Evolutionary conservation across 139 green algal genomes (phyloP), one percentile per base, ranked within the genome.

Genomic region (Ettlia oleoabundans): DNA sequence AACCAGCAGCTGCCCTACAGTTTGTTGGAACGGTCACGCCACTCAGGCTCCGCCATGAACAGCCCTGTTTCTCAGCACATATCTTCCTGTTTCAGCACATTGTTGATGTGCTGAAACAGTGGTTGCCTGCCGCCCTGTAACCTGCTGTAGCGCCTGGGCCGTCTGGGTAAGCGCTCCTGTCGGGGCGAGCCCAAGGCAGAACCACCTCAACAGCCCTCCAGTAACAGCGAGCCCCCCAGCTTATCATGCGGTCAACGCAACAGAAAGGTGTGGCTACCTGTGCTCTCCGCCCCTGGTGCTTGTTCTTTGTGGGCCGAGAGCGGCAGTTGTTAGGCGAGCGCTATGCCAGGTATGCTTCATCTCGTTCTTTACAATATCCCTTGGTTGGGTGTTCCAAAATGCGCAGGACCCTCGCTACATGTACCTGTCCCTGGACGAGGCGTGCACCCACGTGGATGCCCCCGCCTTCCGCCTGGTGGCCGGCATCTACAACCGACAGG

Each of bases 381-480:
- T n/a, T n/a, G 15, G 10, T 15, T 6, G n/a, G n/a, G 58, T 71
- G 30, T 32, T 71, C n/a, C n/a, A n/a, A n/a, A n/a, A n/a, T n/a
- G 64, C 15, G 55, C 93, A 94, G 76, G 88, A 94, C 37, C 67
- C 86, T 2, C 73, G 84, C 21, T 89, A 86, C 79, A 81, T 94
- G 84, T 94, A 91, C 64, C 82, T 94, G 21, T 91, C 90, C 2
- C 84, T 94, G 47, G 91, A 94, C 52, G 91, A 94, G 81, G 90
- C 90, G 1, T 87, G 89, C 76, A 92, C 86, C n/a, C 91, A 94
- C 84, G 87, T 94, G 42, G 84, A 70, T 22, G 82, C 52, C 22
- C 51, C 52, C 19, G 52, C 61, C 66, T 92, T 91, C 38, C 67
- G 88, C 38, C 75, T 89, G 26, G 42, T 88, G 38, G 73, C 47